phyloP scores from a whole-genome alignment of 441 rosid species.

The Pelargonium australe region DNA sequence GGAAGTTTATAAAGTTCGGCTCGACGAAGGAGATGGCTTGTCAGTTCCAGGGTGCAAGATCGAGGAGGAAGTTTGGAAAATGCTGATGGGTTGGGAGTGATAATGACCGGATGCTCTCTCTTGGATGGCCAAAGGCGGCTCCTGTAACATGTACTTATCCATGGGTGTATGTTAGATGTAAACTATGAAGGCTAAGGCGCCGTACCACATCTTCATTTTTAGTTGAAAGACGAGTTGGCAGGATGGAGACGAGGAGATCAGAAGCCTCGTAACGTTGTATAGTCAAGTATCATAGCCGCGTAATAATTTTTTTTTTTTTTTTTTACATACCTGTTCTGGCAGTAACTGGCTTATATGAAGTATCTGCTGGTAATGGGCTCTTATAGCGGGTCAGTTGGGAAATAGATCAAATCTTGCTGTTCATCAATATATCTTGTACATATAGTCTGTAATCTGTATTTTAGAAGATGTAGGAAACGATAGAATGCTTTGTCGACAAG shows the following conservation, averaged over 20 bases:
- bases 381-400: background rate
- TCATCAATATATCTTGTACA: constrained; percentile 8
- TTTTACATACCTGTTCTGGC: too few species aligned
- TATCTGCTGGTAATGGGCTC: constrained; percentile 7
- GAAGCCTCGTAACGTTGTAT: constrained; percentile 3
- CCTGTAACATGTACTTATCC: too few species aligned
- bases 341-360: background rate
- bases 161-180: too few species aligned
- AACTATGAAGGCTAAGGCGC: background rate
- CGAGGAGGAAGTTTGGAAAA: constrained; percentile 70
- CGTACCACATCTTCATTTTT: constrained; percentile 2
- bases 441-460: background rate
- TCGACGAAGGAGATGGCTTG: constrained; percentile 65
- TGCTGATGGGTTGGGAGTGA: constrained; percentile 84
- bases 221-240: constrained; percentile 8
- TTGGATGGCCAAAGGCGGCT: too few species aligned
- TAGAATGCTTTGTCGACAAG: background rate
- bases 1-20: constrained; percentile 77
- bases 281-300: background rate
- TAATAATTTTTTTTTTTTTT: too few species aligned
- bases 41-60: constrained; percentile 41
- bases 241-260: constrained; percentile 7
- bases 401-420: constrained; percentile 1
- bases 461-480: constrained; percentile 1
- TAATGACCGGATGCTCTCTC: background rate